Percentiles rank a stretch among this genome's conserved stretches.
Conservation (phyloP, 495 filamentous ascomycete genomes). For the Sporormia fimetaria region DNA sequence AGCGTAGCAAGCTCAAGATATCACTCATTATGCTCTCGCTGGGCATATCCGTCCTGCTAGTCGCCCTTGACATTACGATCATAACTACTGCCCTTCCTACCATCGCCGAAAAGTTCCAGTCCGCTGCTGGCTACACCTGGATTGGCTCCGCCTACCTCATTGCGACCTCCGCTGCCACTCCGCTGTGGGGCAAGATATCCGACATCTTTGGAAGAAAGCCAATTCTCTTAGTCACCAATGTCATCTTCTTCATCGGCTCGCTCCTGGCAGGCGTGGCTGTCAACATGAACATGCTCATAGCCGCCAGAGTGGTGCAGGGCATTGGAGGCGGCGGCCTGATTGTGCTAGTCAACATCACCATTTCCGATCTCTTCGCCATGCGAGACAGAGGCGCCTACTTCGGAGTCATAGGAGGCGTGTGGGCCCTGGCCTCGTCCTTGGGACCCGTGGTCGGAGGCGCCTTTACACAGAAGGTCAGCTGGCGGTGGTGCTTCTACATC, state of each 20-base stretch:
- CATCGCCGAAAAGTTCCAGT: constrained; percentile 38
- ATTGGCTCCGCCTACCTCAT: constrained; percentile 46
- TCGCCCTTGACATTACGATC: constrained; percentile 33
- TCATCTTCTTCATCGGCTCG: constrained; percentile 64
- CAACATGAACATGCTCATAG: constrained; percentile 63
- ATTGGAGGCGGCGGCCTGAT: constrained; percentile 74
- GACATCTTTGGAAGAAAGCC: constrained; percentile 83
- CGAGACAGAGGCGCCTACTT: constrained; percentile 38
- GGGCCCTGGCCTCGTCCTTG: constrained; percentile 34
- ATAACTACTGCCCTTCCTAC: constrained; percentile 43
- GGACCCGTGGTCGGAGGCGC: constrained; percentile 35
- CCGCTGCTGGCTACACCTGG: constrained; percentile 42
- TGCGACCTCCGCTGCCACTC: constrained; percentile 55
- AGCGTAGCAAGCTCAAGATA: constrained; percentile 30
- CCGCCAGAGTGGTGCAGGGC: constrained; percentile 67
- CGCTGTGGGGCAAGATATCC: constrained; percentile 71
- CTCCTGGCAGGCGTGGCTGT: constrained; percentile 57
- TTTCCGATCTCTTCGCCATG: constrained; percentile 71
- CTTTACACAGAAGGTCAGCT: constrained; percentile 34
- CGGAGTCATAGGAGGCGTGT: constrained; percentile 35
- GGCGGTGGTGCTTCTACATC: constrained; percentile 33
- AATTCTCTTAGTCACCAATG: constrained; percentile 60
- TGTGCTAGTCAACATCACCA: constrained; percentile 68
- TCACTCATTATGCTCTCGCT: constrained; percentile 33
- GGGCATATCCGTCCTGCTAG: constrained; percentile 34